Conservation (phyloP, 257 asterid species). For the Rauvolfia tetraphylla region DNA sequence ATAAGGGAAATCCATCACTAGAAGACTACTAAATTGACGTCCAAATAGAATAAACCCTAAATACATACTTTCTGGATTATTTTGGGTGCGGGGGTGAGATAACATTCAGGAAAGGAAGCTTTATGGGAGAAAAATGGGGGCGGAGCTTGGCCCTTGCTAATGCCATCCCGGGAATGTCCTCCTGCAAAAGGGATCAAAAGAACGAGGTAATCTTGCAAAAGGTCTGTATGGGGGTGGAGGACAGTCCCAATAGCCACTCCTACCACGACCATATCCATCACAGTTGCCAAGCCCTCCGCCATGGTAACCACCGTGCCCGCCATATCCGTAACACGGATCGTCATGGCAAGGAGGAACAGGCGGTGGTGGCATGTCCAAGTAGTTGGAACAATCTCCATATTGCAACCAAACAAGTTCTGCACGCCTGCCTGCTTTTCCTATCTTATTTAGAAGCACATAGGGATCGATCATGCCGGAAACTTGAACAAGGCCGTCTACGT, state of each 20-base stretch:
- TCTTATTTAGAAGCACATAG: constrained; percentile 17
- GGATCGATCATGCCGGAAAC: constrained; percentile 32
- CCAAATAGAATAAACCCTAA: too few species aligned
- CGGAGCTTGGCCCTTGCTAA: background rate
- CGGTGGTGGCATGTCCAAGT: constrained; percentile 16
- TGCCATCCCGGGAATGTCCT: background rate
- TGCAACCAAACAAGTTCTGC: constrained; percentile 27
- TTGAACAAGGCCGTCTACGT: constrained; percentile 22
- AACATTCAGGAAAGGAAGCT: too few species aligned
- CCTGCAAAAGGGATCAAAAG: background rate
- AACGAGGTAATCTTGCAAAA: background rate
- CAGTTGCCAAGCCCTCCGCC: background rate
- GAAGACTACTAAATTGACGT: too few species aligned
- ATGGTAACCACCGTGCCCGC: background rate
- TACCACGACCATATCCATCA: background rate
- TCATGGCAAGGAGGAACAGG: background rate
- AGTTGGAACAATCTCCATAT: constrained; percentile 30
- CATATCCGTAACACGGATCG: background rate
- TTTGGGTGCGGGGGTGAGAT: too few species aligned
- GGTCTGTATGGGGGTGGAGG: background rate
- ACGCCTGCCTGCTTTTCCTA: constrained; percentile 20
- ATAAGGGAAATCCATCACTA: too few species aligned
- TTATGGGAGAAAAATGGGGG: too few species aligned
- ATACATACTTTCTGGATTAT: too few species aligned
- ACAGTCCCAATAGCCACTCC: background rate